Evolutionary conservation across 78 protist genomes (phyloP).

Genomic region (Blattamonas nauphoetae): DNA sequence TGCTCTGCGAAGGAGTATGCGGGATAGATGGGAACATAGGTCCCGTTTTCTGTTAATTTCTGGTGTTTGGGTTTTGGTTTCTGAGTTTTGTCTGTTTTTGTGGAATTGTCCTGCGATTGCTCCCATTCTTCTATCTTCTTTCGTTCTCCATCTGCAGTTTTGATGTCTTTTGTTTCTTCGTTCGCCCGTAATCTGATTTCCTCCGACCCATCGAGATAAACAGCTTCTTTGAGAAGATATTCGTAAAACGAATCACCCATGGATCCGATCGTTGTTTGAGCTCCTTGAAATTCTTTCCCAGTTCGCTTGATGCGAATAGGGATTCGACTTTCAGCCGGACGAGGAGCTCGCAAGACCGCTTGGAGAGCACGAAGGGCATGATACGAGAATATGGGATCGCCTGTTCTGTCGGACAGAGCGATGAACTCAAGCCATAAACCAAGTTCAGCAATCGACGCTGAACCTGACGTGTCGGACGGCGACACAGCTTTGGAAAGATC

Average conservation of each 20-base stretch:
- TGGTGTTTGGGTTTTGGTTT: too few species aligned
- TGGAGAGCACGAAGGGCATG: not conserved
- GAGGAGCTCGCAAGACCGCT: not conserved
- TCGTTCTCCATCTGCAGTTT: too few species aligned
- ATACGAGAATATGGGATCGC: not conserved
- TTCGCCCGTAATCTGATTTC: too few species aligned
- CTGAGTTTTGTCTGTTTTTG: not conserved
- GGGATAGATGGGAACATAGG: too few species aligned
- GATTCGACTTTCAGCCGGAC: not conserved
- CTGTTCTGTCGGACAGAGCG: not conserved
- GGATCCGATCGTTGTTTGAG: not conserved
- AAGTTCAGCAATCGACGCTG: not conserved
- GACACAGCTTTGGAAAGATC: not conserved
- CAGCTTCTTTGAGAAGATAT: not conserved
- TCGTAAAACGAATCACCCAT: not conserved
- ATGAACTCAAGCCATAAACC: not conserved
- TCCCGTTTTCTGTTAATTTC: too few species aligned
- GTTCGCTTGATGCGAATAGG: not conserved
- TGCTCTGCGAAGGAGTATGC: not conserved
- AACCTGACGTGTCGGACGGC: not conserved
- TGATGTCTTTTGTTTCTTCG: too few species aligned
- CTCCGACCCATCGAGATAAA: not conserved
- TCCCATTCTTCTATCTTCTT: too few species aligned
- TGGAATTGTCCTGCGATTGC: not conserved
- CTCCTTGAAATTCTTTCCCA: not conserved